These are phyloP conservation scores for Umbilicus rupestris DNA, from an alignment of 164 flowering plant species.

Conservation along the genomic window DNA sequence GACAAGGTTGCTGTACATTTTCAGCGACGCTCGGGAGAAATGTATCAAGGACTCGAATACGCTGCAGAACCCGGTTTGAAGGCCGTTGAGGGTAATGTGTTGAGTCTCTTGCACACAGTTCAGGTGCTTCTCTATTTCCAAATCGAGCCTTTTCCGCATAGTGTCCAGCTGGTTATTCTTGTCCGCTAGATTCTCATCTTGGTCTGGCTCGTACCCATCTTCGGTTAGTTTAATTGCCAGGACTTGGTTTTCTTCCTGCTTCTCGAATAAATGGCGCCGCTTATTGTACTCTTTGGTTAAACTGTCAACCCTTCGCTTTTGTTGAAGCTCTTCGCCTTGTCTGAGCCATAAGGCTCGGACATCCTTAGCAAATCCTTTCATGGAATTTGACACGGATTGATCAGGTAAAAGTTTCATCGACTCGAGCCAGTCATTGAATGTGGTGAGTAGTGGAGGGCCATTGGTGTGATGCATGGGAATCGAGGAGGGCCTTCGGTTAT, in stretches of 20 bases:
- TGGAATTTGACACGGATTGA: constrained; percentile 40
- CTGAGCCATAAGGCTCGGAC: constrained; percentile 62
- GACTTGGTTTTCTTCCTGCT: too few species aligned
- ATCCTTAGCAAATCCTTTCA: constrained; percentile 69
- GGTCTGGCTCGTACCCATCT: too few species aligned
- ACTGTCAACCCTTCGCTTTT: constrained; percentile 70
- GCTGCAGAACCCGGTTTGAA: constrained; percentile 59
- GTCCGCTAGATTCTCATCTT: constrained; percentile 36
- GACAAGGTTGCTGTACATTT: constrained; percentile 57
- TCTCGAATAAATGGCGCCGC: constrained; percentile 41
- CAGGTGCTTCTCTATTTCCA: constrained; percentile 61
- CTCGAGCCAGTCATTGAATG: constrained; percentile 63
- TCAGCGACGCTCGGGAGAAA: constrained; percentile 57
- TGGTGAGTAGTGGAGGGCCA: constrained; percentile 60
- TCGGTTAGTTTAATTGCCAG: constrained; percentile 41
- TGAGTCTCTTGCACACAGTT: constrained; percentile 70
- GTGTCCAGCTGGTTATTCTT: constrained; percentile 49
- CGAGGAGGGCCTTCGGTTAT: constrained; percentile 22
- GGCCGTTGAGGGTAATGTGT: constrained; percentile 49
- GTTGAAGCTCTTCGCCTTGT: constrained; percentile 78
- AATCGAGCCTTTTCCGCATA: constrained; percentile 40
- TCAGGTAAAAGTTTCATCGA: constrained; percentile 59
- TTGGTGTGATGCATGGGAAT: constrained; percentile 25
- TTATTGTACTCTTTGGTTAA: constrained; percentile 66
- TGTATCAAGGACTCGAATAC: constrained; percentile 62